Percentiles rank a stretch among this genome's conserved stretches.
Conservation (phyloP, 345 rosid genomes). For the Fremontodendron californicum region DNA sequence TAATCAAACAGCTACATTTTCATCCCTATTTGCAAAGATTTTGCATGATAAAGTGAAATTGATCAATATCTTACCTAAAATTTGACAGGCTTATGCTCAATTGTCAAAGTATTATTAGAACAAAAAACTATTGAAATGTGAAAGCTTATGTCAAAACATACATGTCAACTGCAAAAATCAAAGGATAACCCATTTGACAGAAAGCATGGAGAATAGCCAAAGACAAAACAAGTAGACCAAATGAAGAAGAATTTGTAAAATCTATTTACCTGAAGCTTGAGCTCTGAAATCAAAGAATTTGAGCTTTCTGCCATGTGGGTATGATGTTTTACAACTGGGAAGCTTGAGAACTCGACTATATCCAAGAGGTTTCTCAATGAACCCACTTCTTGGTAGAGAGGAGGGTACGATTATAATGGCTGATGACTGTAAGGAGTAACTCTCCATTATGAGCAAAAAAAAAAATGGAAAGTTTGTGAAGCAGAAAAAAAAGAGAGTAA, state of each 20-base stretch:
- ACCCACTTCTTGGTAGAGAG: slow-evolving; percentile 36
- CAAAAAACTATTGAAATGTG: not conserved
- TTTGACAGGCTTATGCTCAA: not conserved
- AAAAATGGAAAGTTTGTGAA: not conserved
- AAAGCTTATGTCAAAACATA: not conserved
- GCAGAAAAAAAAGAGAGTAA: not conserved
- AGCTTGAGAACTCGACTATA: slow-evolving; percentile 37
- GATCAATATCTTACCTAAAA: not conserved
- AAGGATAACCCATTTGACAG: not conserved
- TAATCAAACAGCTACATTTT: not conserved
- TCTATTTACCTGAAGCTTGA: slow-evolving; percentile 47
- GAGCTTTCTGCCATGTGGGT: slow-evolving; percentile 31
- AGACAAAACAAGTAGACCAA: not conserved
- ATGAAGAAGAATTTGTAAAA: not conserved
- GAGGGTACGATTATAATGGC: slow-evolving; percentile 43
- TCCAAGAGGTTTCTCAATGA: slow-evolving; percentile 37
- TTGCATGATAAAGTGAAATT: not conserved
- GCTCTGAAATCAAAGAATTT: slow-evolving; percentile 32
- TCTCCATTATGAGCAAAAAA: slow-evolving; percentile 44
- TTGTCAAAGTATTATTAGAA: not conserved
- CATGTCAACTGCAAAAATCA: not conserved
- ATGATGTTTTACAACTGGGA: slow-evolving; percentile 36
- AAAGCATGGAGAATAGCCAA: not conserved
- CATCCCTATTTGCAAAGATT: not conserved
- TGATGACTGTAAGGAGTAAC: slow-evolving; percentile 51